Base-by-base conservation (phyloP, 192 early-diverging fungal genomes). In the Backusella tuberculispora region DNA sequence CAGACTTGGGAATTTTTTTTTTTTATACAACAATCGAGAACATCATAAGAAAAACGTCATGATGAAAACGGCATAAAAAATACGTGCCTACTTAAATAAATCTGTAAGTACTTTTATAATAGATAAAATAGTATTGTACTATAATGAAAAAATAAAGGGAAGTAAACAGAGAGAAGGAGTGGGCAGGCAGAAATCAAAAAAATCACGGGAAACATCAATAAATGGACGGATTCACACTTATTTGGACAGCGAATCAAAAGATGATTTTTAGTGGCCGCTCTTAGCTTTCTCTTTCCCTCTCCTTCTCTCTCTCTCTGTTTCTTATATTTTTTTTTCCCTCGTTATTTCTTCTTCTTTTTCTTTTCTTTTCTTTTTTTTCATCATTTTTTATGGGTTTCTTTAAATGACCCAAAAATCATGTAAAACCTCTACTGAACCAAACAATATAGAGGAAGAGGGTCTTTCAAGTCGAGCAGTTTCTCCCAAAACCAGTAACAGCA, bases 351-450 rank as follows among this genome's bases (percentile, higher is more conserved):
- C 37, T 19, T 40, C 17, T n/a, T 40, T 41, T 67, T 66, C 40
- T 65, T 40, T n/a, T 34, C 15, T n/a, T 66, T 40, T 21, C 15
- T 19, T 0, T 66, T 41, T 17, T 66, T 38, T 6, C 15, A 40
- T 38, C 19, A 6, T 66, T 41, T 66, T 66, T 66, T 19, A 37
- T 41, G 34, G 65, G 38, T 42, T 66, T n/a, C 65, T 66, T 42
- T 66, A 37, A 40, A 66, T 66, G 65, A 66, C 65, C 65, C 65
- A 66, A 66, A 66, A 66, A 40, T 66, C 38, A 66, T 66, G 65
- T 66, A 67, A 67, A 41, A 41, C 38, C 66, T 67, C 37, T 67
- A 19, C 53, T 60, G 53, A 60, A 5, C 53, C 53, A 60, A 38
- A 67, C 37, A 38, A 41, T 43, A 42, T 7, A 42, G 66, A 67